Conservation (phyloP, 1,139 yeast species). For the Magnusiomyces tetraspermus region DNA sequence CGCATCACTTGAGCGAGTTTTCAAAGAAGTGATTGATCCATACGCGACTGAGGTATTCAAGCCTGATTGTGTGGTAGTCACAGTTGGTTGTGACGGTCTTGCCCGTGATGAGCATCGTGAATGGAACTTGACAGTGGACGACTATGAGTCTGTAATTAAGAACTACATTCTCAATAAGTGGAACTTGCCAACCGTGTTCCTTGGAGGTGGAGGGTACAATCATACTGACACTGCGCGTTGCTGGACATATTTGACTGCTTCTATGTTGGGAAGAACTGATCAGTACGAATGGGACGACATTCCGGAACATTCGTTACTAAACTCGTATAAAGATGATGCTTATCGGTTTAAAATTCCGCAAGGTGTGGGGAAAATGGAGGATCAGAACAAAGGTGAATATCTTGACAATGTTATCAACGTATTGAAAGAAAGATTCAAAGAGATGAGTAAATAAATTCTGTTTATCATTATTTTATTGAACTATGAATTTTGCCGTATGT, state of each 20-base stretch:
- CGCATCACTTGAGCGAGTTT: conserved; percentile 33
- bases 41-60: conserved; percentile 29
- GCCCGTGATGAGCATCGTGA: conserved; percentile 48
- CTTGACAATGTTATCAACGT: conserved; percentile 8
- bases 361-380: conserved; percentile 33
- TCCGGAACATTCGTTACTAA: conserved; percentile 46
- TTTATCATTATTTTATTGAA: no score
- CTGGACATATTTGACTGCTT: conserved; percentile 50
- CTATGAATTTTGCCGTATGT: no score
- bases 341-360: conserved; percentile 44
- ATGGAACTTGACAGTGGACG: conserved; percentile 58
- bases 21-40: conserved; percentile 40
- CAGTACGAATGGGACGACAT: conserved; percentile 33
- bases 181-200: conserved; percentile 36
- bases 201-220: conserved; percentile 79
- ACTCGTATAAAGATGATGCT: conserved; percentile 40
- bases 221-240: conserved; percentile 54
- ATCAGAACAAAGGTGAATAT: conserved; percentile 32
- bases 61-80: conserved; percentile 52
- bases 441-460: no score
- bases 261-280: conserved; percentile 22
- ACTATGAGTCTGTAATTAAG: conserved; percentile 37
- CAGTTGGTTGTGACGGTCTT: conserved; percentile 68
- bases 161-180: conserved; percentile 28
- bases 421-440: background rate